A percentile compares a stretch with the other conserved stretches of the same genome.
Conservation (phyloP, 1,139 yeast genomes). For the Nadsonia commutata region DNA sequence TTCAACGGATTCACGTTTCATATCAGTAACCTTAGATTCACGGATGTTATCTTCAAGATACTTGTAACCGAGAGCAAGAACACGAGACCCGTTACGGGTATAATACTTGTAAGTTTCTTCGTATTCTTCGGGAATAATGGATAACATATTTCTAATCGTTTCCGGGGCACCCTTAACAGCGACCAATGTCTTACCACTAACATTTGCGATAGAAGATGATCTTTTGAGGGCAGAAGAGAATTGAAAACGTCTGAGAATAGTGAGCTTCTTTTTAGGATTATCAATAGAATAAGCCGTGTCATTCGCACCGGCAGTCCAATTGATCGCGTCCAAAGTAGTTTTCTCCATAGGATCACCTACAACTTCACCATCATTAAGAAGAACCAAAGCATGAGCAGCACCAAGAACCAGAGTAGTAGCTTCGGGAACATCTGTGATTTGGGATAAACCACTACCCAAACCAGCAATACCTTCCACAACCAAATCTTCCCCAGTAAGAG, state of each 20-base stretch:
- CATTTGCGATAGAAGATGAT: conserved; percentile 74
- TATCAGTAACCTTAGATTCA: conserved; percentile 36
- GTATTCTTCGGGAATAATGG: conserved; percentile 58
- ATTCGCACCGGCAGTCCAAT: conserved; percentile 69
- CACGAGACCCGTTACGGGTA: conserved; percentile 94
- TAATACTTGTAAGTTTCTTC: conserved; percentile 81
- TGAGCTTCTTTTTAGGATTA: conserved; percentile 25
- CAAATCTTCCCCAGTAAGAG: conserved; percentile 91
- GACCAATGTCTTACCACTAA: conserved; percentile 41
- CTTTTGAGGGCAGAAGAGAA: conserved; percentile 92
- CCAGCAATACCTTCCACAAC: conserved; percentile 96
- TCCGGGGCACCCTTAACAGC: conserved; percentile 99
- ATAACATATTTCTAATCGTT: conserved; percentile 68
- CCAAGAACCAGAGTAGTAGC: conserved; percentile 69
- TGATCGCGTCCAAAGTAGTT: conserved; percentile 78
- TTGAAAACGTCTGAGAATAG: conserved; percentile 86
- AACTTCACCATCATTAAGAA: conserved; percentile 86
- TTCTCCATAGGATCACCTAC: conserved; percentile 99
- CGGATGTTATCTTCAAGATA: conserved; percentile 39
- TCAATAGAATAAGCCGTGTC: conserved; percentile 28
- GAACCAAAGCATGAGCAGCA: conserved; percentile 91
- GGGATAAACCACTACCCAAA: conserved; percentile 31
- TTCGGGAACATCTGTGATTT: conserved; percentile 46
- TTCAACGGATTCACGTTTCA: conserved; percentile 67
- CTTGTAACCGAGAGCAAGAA: conserved; percentile 83